Evolutionary conservation across 140 eudicot genomes (phyloP).

Genomic region (Ambrosia hybrid): DNA sequence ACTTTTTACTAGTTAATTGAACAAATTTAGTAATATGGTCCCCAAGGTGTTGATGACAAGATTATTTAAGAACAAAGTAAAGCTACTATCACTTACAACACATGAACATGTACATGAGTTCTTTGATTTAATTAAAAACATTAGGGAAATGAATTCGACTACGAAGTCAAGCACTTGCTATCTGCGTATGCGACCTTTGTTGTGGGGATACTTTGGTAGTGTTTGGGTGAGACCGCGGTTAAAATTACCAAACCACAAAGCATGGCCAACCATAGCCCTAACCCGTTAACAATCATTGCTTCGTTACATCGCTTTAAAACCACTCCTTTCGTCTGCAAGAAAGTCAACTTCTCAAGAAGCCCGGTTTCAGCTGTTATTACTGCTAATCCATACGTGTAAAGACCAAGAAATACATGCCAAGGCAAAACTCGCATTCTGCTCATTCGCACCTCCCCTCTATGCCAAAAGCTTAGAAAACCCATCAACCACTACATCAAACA

Average conservation of each 20-base stretch:
- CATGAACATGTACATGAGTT: constrained; percentile 21
- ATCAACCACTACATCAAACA: constrained; percentile 71
- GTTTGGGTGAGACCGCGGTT: constrained; percentile 69
- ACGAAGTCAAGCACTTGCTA: constrained; percentile 41
- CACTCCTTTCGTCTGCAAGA: constrained; percentile 58
- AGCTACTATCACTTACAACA: constrained; percentile 5
- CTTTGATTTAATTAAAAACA: not conserved
- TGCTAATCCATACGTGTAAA: constrained; percentile 83
- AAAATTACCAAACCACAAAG: constrained; percentile 71
- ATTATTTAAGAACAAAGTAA: constrained; percentile 10
- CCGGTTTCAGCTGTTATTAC: constrained; percentile 91
- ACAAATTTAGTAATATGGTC: not conserved
- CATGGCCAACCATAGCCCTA: constrained; percentile 76
- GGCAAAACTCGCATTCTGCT: constrained; percentile 59
- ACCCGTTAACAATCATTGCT: constrained; percentile 65
- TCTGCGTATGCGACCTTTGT: constrained; percentile 44
- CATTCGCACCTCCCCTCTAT: constrained; percentile 65
- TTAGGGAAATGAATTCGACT: not conserved
- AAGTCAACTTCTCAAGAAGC: constrained; percentile 81
- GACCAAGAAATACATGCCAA: constrained; percentile 90
- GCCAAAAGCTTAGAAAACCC: constrained; percentile 94
- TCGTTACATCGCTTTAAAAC: constrained; percentile 61
- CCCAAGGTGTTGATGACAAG: not conserved
- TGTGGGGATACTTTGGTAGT: constrained; percentile 28
- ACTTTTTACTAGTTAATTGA: not conserved